Evolutionary conservation across 2,329 filamentous ascomycete genomes (phyloP), one percentile per base, ranked within the genome.

Genomic region (Sphaerostilbella broomeana): DNA sequence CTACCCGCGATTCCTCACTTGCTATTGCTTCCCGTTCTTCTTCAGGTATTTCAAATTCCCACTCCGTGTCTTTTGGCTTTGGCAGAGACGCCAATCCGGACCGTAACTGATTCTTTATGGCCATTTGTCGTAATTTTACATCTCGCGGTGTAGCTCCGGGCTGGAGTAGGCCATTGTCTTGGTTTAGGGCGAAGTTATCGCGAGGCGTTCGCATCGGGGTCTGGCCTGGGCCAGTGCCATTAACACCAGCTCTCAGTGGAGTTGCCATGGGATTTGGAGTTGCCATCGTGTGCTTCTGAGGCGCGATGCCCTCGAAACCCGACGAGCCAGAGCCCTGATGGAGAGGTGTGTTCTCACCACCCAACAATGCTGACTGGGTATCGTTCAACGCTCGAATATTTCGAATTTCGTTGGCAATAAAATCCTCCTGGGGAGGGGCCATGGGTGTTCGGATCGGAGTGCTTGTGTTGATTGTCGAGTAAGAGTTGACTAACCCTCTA

Each of bases 181-280:
- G 70, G 54, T 98, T 98, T 42, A 98, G 70, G 1, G 83, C 77
- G 53, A 97, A 86, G 20, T 72, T 87, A 56, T 98, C 92, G 43
- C 92, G 79, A 8, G 90, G 90, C 7, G 89, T 95, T 43, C 85
- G 79, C 67, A 94, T 68, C 1, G 90, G 88, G 1, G 90, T 95
- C 43, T 87, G 82, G 13, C 86, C 86, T 34, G 81, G 75, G 5
- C 77, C 75, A 10, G 81, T 79, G 17, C 78, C 84, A 45, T 74
- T 75, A 2, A 68, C 62, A 27, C 67, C 75, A 45, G 79, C 70
- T 38, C 85, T 76, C 48, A 94, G 73, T 1, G 92, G 92, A 0
- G 92, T 98, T 1, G 92, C 89, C 69, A 98, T 74, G 0, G 92
- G 92, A 57, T 98, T 98, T 0, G 92, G 92, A 0, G 92, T 98